These are phyloP conservation scores for Lathyrus tuberosus DNA, from an alignment of 306 rosid species.

Conservation along the genomic window DNA sequence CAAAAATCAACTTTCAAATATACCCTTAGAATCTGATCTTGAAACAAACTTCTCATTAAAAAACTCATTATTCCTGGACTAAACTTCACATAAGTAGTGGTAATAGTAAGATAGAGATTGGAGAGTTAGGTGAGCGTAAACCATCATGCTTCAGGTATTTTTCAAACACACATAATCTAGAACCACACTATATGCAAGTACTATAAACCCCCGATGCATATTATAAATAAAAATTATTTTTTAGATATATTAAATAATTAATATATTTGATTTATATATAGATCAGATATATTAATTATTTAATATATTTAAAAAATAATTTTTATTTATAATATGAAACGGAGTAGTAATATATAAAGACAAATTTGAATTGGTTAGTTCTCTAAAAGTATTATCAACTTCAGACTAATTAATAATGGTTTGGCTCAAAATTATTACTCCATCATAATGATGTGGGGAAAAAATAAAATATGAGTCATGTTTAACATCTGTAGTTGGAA, in stretches of 20 bases:
- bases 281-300: too few relatives aligned
- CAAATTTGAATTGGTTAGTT: not conserved
- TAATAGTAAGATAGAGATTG: not conserved
- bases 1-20: too few relatives aligned
- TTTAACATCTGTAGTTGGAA: not conserved
- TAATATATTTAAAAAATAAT: too few relatives aligned
- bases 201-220: too few relatives aligned
- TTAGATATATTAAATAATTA: too few relatives aligned
- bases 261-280: too few relatives aligned
- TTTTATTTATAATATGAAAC: too few relatives aligned
- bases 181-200: not conserved
- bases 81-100: too few relatives aligned
- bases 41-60: too few relatives aligned
- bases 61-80: too few relatives aligned
- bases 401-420: not conserved
- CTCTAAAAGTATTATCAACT: not conserved
- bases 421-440: not conserved
- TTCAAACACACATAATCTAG: not conserved
- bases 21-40: too few relatives aligned
- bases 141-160: not conserved
- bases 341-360: not conserved
- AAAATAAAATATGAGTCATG: not conserved
- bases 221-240: too few relatives aligned
- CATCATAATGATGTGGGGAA: not conserved
- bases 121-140: not conserved